Evolutionary conservation across 2,329 filamentous ascomycete species (phyloP).

Genomic region (Ophiocordyceps polyrhachis-furcata): DNA sequence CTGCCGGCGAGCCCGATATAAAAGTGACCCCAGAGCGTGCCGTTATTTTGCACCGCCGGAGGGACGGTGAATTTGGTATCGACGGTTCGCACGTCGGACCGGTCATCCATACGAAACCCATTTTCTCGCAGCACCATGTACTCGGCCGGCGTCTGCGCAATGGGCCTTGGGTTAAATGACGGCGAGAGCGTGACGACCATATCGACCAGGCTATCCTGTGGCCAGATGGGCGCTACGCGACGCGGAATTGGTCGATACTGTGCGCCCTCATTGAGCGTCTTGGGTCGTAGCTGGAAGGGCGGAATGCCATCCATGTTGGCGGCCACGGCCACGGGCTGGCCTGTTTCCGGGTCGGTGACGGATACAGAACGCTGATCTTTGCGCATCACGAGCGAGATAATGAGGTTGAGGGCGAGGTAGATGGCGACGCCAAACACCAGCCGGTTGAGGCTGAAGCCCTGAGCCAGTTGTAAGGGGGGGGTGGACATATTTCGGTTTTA

Average conservation of each 20-base stretch:
- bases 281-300: conserved; percentile 45
- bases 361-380: conserved; percentile 28
- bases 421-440: conserved; percentile 32
- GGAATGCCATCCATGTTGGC: conserved; percentile 39
- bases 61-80: conserved; percentile 66
- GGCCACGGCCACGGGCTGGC: conserved; percentile 32
- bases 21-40: conserved; percentile 88
- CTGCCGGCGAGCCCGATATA: conserved; percentile 64
- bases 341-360: conserved; percentile 27
- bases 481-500: too few species aligned
- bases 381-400: conserved; percentile 33
- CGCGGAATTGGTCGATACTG: conserved; percentile 47
- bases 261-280: conserved; percentile 38
- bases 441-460: conserved; percentile 23
- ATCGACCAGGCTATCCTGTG: conserved; percentile 58
- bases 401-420: conserved; percentile 40
- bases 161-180: conserved; percentile 46
- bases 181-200: conserved; percentile 71
- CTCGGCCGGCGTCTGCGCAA: conserved; percentile 46
- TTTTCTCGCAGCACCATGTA: conserved; percentile 64
- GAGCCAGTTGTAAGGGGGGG: background rate
- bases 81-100: conserved; percentile 56
- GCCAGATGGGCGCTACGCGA: conserved; percentile 74
- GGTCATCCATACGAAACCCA: conserved; percentile 62
- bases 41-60: conserved; percentile 67